Base-by-base conservation (phyloP, 1,284 basidiomycete species). In the Boletus sp. region DNA sequence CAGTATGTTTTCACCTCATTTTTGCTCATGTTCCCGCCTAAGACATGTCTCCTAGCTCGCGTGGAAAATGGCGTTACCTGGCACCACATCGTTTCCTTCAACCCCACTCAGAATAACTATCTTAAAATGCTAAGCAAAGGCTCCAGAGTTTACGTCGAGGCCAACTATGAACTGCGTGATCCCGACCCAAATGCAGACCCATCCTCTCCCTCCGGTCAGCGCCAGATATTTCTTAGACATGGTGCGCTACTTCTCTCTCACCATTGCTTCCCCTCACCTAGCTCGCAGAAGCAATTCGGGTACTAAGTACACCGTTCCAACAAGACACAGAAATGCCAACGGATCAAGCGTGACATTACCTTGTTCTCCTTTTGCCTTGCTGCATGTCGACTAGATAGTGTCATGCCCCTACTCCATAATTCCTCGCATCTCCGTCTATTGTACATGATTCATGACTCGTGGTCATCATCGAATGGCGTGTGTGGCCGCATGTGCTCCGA, bases 171-270 rank as follows among this genome's bases (percentile, higher is more conserved):
- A 63, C 64, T 90, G 22, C 77, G 82, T 35, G 87, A 91, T 53
- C 76, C 86, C 7, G 82, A 84, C 41, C 63, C 73, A 5, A 71
- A 68, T 38, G 77, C 83, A 8, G 84, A 88, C 44, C 74, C 84
- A 2, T 68, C 74, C 39, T 77, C 82, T 1, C 77, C 81, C 23
- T 73, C 80, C 50, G 84, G 81, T 1, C 87, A 88, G 61, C 79
- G 84, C 27, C 88, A 90, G 62, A 84, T 91, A 48, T 86, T 89
- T 69, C 72, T 90, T 36, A 74, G 77, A 58, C 87, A 90, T 52
- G 87, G 88, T 87, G 51, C 34, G 74, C 19, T 16, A 7, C n/a
- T 23, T 25, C 13, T 42, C 8, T 9, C 10, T 26, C 7, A 8
- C 61, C 56, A 30, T 48, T 32, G 35, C 34, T 45, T 37, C 5